phyloP scores from a whole-genome alignment of 768 basidiomycete genomes.

The Russula griseocarnosa region DNA sequence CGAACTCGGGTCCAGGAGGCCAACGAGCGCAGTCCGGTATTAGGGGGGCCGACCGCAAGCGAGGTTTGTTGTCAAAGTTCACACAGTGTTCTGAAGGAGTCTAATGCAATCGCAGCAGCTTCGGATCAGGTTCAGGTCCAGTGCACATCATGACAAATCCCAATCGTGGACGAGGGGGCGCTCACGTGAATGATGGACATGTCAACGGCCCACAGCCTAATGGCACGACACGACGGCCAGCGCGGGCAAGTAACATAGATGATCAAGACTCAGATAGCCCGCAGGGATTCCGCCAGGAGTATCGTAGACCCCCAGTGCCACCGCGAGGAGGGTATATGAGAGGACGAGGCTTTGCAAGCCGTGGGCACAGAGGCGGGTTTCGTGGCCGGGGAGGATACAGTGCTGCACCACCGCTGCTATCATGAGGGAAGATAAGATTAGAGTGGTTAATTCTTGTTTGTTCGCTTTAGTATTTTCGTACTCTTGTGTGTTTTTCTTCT shows the following conservation, averaged over 20 bases:
- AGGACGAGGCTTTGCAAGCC: slow-evolving; percentile 32
- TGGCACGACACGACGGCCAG: slow-evolving; percentile 13
- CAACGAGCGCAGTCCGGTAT: slow-evolving; percentile 59
- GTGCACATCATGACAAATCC: slow-evolving; percentile 79
- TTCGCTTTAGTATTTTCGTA: not conserved
- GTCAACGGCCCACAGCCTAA: slow-evolving; percentile 20
- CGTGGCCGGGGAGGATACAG: slow-evolving; percentile 31
- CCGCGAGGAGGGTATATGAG: slow-evolving; percentile 33
- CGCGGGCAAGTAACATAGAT: slow-evolving; percentile 9
- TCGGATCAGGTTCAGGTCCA: slow-evolving; percentile 37
- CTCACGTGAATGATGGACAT: slow-evolving; percentile 28
- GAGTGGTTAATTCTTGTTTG: not conserved
- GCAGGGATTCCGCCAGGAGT: slow-evolving; percentile 6
- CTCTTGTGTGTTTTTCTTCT: not conserved
- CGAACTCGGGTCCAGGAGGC: slow-evolving; percentile 51
- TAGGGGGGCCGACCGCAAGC: slow-evolving; percentile 44
- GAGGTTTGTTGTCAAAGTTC: slow-evolving; percentile 33
- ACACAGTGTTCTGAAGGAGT: not conserved
- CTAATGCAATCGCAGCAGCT: slow-evolving; percentile 15
- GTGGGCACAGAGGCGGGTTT: slow-evolving; percentile 32
- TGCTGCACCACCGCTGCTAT: slow-evolving; percentile 10
- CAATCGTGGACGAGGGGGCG: slow-evolving; percentile 47
- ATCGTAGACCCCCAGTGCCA: slow-evolving; percentile 22
- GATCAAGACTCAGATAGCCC: slow-evolving; percentile 27
- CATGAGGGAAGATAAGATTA: slow-evolving; percentile 13